Evolutionary conservation across 768 basidiomycete genomes (phyloP), one percentile per base, ranked within the genome.

Genomic region (Clavaria fumosa): DNA sequence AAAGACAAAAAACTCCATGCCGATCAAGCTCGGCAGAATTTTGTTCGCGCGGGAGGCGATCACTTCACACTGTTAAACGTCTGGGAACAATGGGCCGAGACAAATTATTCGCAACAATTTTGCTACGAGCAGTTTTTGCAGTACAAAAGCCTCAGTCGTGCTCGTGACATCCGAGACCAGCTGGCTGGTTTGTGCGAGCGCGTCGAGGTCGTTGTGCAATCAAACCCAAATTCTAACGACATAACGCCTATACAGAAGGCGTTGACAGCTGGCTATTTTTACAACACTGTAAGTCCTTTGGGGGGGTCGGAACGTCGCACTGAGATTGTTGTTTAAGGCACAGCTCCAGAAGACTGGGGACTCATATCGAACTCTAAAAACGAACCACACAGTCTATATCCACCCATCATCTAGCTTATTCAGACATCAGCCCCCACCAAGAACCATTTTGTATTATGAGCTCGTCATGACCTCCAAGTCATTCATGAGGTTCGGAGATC

Each of bases 81-180:
- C 9, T 97, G 90, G 82, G 91, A 96, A 54, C 91, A 96, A 52
- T 99, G 95, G 95, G 84, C 84, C 14, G 95, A 99, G 45, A 86
- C 91, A 17, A 89, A 89, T 50, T 97, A 90, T 53, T 91, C 88
- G 15, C 88, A 96, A 53, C 86, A 91, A 49, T 95, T 88, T 60
- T 91, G 88, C 50, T 95, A 91, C 53, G 90, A 93, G 52, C 85
- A 91, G 46, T 96, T 85, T 61, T 57, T 95, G 34, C 91, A 93
- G 53, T 90, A 79, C 69, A 95, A 97, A 68, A 86, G 83, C 44
- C 63, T 99, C 18, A 83, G 79, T 49, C 72, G 95, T 26, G 93
- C 95, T 0, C 78, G 95, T 19, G 93, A 99, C 57, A 93, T 99
- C 47, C 77, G 95, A 18, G 85, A 90, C 53, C 91, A 99, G 57